Base-by-base conservation (phyloP, 768 basidiomycete species). In the Guyanaporus albipodus region DNA sequence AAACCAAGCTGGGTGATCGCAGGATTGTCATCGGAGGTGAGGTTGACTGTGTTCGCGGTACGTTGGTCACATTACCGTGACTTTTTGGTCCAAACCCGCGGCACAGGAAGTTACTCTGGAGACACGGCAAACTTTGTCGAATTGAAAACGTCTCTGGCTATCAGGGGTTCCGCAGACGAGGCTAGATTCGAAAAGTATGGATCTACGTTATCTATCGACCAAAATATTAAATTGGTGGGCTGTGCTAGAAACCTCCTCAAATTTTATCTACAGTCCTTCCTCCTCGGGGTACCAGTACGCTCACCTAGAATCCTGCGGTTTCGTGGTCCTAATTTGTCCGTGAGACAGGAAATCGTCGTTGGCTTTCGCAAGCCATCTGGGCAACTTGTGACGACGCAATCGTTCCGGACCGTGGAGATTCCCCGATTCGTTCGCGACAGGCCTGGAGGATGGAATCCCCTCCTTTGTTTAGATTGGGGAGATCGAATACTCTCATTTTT, bases 251-350 rank as follows among this genome's bases (percentile, higher is more conserved):
- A 94, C 62, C 70, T 94, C n/a, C 78, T 94, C 48, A 92, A 90
- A 59, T 91, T 91, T 66, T 93, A 92, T 72, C 80, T 91, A 50
- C 91, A 94, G 59, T 92, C 90, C 1, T 93, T 91, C 65, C 76
- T 94, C 22, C 78, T 94, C 44, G 92, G 91, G 39, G 90, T 94
- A n/a, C 91, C 91, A 18, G 86, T 86, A 62, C 56, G 83, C 64
- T 27, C 10, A 42, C 41, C 38, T 19, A 15, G 27, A 35, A 14
- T 29, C 41, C 7, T 38, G 34, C 28, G 7, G 32, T 23, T n/a
- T 15, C 33, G 6, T 18, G 35, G 40, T 53, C 28, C 48, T 46
- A 10, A 41, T 23, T 44, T 27, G 35, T 42, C 33, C 49, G 43
- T 9, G 21, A 21, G 38, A 50, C 53, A 90, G 88, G 85, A 89